These are phyloP conservation scores for Thermochaetoides thermophila DNA, from an alignment of 495 filamentous ascomycete species.

Conservation along the genomic window DNA sequence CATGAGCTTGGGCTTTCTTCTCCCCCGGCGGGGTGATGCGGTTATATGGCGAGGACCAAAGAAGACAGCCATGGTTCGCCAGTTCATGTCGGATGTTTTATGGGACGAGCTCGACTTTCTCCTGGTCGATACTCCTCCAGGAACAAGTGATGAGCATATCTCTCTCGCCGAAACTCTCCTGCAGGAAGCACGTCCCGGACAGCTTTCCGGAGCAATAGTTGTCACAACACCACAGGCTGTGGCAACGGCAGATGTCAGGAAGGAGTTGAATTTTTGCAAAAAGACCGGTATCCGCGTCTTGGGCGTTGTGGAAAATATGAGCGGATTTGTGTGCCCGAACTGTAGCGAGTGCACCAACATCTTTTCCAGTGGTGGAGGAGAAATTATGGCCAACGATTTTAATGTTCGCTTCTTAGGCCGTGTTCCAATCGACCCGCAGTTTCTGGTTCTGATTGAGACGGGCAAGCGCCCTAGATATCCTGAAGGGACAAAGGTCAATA, in stretches of 20 bases:
- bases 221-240: slow-evolving; percentile 96
- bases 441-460: slow-evolving; percentile 38
- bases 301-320: slow-evolving; percentile 96
- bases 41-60: slow-evolving; percentile 97
- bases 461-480: slow-evolving; percentile 36
- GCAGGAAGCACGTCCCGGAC: slow-evolving; percentile 41
- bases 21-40: slow-evolving; percentile 68
- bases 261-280: slow-evolving; percentile 89
- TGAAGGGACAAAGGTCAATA: slow-evolving; percentile 32
- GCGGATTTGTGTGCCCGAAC: slow-evolving; percentile 87
- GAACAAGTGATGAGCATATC: slow-evolving; percentile 95
- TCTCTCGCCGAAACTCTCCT: slow-evolving; percentile 77
- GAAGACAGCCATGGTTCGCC: slow-evolving; percentile 97
- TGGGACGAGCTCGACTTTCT: slow-evolving; percentile 83
- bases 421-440: slow-evolving; percentile 74
- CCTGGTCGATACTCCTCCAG: slow-evolving; percentile 89
- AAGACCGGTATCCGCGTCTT: slow-evolving; percentile 73
- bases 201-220: slow-evolving; percentile 67
- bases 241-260: slow-evolving; percentile 81
- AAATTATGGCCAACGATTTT: slow-evolving; percentile 81
- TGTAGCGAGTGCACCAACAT: slow-evolving; percentile 89
- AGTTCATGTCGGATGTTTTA: slow-evolving; percentile 84
- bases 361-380: slow-evolving; percentile 77
- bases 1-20: slow-evolving; percentile 88
- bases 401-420: slow-evolving; percentile 69